A percentile compares a stretch with the other conserved stretches of the same genome.
Evolutionary conservation across 108 stramenopile species (phyloP).

Genomic region (Nannochloropsis salina): DNA sequence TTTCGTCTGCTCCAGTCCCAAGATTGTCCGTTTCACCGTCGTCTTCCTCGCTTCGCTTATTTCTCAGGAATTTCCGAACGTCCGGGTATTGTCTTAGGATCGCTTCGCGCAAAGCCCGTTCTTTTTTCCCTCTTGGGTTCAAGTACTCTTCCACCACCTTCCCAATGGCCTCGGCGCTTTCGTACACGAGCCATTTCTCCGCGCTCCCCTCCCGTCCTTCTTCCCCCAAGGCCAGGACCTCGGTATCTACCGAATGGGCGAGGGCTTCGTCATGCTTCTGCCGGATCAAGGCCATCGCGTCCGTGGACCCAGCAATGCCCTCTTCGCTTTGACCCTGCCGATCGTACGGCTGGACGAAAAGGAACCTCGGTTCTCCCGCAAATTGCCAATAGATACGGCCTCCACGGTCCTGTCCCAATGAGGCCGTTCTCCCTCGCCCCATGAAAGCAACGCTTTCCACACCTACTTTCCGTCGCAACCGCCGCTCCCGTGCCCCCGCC

Average conservation of each 20-base stretch:
- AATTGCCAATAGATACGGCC: not conserved
- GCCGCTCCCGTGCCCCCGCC: not conserved
- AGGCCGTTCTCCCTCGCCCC: not conserved
- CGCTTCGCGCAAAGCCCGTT: not conserved
- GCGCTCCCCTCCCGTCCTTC: not conserved
- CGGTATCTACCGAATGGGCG: no score
- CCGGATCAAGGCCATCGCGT: not conserved
- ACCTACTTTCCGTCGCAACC: not conserved
- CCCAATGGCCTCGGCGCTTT: not conserved
- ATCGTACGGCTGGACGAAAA: not conserved
- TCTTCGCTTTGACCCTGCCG: not conserved
- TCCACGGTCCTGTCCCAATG: not conserved
- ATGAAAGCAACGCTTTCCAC: not conserved
- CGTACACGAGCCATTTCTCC: not conserved
- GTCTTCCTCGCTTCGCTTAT: not conserved
- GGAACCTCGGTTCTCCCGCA: not conserved
- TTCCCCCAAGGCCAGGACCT: not conserved
- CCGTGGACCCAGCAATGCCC: not conserved
- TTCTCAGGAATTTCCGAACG: not conserved
- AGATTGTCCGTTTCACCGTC: not conserved
- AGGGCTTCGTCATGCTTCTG: not conserved
- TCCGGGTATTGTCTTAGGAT: not conserved
- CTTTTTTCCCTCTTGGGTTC: not conserved
- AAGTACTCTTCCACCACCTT: not conserved
- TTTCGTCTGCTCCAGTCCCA: not conserved